These are phyloP conservation scores for Tetrapisispora fleetii DNA, from an alignment of 805 yeast genomes.

Conservation along the genomic window DNA sequence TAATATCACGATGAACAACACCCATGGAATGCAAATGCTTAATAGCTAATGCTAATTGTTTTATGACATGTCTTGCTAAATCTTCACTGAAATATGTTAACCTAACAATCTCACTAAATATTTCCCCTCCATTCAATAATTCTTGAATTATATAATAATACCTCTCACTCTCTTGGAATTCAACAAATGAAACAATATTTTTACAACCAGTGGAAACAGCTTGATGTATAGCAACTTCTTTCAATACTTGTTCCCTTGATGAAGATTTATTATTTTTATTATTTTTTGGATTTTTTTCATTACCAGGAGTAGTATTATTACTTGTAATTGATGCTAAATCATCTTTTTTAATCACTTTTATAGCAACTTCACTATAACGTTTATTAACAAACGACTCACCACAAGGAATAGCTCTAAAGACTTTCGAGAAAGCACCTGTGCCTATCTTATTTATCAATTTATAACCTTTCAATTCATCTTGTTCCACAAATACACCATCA, in stretches of 20 bases:
- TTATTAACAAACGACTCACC: constrained; percentile 6
- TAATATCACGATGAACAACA: constrained; percentile 74
- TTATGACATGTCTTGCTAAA: constrained; percentile 50
- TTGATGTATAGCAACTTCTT: constrained; percentile 70
- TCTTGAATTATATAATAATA: constrained; percentile 67
- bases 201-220: constrained; percentile 39
- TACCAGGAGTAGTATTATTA: constrained; percentile 7
- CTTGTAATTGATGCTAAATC: constrained; percentile 46
- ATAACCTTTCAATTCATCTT: constrained; percentile 30
- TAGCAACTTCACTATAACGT: constrained; percentile 33
- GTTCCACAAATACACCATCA: constrained; percentile 23
- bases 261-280: constrained; percentile 15
- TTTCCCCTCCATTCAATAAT: constrained; percentile 67
- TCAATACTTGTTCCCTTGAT: constrained; percentile 49
- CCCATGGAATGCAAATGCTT: constrained; percentile 66
- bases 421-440: constrained; percentile 75
- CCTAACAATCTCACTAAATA: constrained; percentile 57
- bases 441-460: constrained; percentile 45
- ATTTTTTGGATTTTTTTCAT: background rate
- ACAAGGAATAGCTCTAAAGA: constrained; percentile 47
- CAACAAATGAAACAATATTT: constrained; percentile 53
- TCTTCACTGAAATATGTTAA: constrained; percentile 59
- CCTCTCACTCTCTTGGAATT: constrained; percentile 52
- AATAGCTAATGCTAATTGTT: constrained; percentile 55
- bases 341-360: constrained; percentile 56